Evolutionary conservation across 495 filamentous ascomycete genomes (phyloP).

Genomic region (Penicillium lagena): DNA sequence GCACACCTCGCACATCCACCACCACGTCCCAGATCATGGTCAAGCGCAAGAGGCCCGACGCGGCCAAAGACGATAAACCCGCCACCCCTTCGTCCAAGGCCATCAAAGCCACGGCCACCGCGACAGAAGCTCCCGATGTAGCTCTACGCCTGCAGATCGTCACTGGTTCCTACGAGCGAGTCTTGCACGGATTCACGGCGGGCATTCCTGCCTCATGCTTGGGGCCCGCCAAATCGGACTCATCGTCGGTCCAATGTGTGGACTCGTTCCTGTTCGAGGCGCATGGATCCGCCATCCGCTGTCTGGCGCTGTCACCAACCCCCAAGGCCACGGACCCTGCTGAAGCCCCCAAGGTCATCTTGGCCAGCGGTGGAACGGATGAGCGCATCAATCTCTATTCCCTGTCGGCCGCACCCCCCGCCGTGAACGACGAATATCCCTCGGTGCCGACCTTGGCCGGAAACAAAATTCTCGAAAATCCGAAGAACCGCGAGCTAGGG

Average conservation of each 20-base stretch:
- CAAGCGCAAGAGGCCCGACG: slow-evolving; percentile 66
- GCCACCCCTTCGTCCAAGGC: slow-evolving; percentile 25
- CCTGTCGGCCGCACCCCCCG: slow-evolving; percentile 63
- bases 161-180: slow-evolving; percentile 89
- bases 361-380: slow-evolving; percentile 87
- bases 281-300: slow-evolving; percentile 83
- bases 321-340: slow-evolving; percentile 46
- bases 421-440: slow-evolving; percentile 36
- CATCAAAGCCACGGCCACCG: slow-evolving; percentile 23
- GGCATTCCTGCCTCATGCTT: slow-evolving; percentile 44
- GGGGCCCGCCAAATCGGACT: slow-evolving; percentile 14
- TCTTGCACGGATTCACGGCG: slow-evolving; percentile 86
- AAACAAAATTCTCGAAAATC: slow-evolving; percentile 69
- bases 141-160: slow-evolving; percentile 73
- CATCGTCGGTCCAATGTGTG: slow-evolving; percentile 57
- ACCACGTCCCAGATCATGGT: slow-evolving; percentile 42
- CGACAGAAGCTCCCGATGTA: slow-evolving; percentile 20
- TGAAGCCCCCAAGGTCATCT: slow-evolving; percentile 64
- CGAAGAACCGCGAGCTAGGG: slow-evolving; percentile 81
- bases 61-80: slow-evolving; percentile 24
- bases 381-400: slow-evolving; percentile 93
- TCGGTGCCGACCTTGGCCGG: slow-evolving; percentile 55
- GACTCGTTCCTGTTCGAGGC: slow-evolving; percentile 97
- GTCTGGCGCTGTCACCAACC: slow-evolving; percentile 78
- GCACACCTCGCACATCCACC: neutral